These are phyloP conservation scores for Elongisporangium prolatum DNA, from an alignment of 352 stramenopile species.

Conservation along the genomic window DNA sequence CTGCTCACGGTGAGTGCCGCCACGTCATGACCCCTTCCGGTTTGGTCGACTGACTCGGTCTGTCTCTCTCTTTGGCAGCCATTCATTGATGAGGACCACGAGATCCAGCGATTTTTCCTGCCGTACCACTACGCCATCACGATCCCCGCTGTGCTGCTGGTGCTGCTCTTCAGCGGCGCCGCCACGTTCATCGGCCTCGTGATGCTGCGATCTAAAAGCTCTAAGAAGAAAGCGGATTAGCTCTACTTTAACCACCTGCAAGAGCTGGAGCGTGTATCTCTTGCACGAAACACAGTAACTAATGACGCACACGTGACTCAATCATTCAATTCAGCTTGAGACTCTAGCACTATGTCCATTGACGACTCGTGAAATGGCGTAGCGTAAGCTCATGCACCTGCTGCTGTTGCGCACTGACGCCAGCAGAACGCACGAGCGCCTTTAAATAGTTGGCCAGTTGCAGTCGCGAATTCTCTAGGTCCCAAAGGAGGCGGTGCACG, in stretches of 20 bases:
- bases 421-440: slow-evolving; percentile 14
- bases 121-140: slow-evolving; percentile 88
- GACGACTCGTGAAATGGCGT: slow-evolving; percentile 14
- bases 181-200: slow-evolving; percentile 87
- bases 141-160: slow-evolving; percentile 79
- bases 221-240: slow-evolving; percentile 38
- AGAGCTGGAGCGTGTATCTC: neutral
- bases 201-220: slow-evolving; percentile 85
- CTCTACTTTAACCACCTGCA: neutral
- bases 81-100: slow-evolving; percentile 81
- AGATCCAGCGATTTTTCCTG: slow-evolving; percentile 81
- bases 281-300: neutral
- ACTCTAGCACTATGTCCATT: slow-evolving; percentile 3
- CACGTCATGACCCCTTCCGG: neutral
- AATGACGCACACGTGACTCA: slow-evolving; percentile 3
- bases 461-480: slow-evolving; percentile 57
- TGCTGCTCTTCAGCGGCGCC: slow-evolving; percentile 80
- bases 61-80: slow-evolving; percentile 35
- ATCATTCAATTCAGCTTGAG: slow-evolving; percentile 2
- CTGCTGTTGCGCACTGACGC: slow-evolving; percentile 13
- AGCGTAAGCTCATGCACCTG: slow-evolving; percentile 26
- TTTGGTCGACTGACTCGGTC: neutral
- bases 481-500: slow-evolving; percentile 62
- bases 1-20: slow-evolving; percentile 70
- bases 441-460: slow-evolving; percentile 51